Percentiles rank a stretch among this genome's conserved stretches.
Conservation (phyloP, 352 stramenopile genomes). For the Phytopythium delawarense region DNA sequence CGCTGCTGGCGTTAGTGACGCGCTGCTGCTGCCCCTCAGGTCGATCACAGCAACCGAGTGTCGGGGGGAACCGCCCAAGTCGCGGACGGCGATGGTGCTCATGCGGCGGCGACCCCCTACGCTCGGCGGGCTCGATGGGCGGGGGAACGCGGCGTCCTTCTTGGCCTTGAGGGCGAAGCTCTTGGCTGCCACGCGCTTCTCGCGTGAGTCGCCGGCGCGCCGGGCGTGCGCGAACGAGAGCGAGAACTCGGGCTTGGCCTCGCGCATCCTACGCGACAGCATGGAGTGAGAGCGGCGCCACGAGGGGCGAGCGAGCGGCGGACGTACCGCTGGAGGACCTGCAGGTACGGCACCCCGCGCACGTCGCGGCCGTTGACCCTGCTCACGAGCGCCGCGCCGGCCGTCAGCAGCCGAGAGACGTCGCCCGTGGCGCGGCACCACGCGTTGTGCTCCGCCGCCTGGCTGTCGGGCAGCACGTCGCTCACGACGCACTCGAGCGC, state of each 20-base stretch:
- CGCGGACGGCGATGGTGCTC: conserved; percentile 6
- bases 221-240: conserved; percentile 35
- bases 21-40: neutral
- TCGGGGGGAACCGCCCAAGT: neutral
- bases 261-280: conserved; percentile 32
- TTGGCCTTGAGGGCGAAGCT: neutral
- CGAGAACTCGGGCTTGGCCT: conserved; percentile 30
- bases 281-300: neutral
- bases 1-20: neutral
- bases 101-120: conserved; percentile 1
- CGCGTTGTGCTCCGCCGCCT: conserved; percentile 56
- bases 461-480: conserved; percentile 28
- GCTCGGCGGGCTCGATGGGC: conserved; percentile 1
- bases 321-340: conserved; percentile 40
- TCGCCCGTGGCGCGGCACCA: conserved; percentile 33
- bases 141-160: neutral
- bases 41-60: neutral
- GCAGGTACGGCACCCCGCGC: conserved; percentile 27
- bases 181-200: conserved; percentile 1
- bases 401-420: conserved; percentile 42
- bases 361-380: conserved; percentile 45
- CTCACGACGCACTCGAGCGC: conserved; percentile 41
- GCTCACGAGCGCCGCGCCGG: conserved; percentile 32
- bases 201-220: neutral
- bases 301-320: neutral